phyloP scores from a whole-genome alignment of 2,329 filamentous ascomycete species.

The Scedosporium apiospermum region DNA sequence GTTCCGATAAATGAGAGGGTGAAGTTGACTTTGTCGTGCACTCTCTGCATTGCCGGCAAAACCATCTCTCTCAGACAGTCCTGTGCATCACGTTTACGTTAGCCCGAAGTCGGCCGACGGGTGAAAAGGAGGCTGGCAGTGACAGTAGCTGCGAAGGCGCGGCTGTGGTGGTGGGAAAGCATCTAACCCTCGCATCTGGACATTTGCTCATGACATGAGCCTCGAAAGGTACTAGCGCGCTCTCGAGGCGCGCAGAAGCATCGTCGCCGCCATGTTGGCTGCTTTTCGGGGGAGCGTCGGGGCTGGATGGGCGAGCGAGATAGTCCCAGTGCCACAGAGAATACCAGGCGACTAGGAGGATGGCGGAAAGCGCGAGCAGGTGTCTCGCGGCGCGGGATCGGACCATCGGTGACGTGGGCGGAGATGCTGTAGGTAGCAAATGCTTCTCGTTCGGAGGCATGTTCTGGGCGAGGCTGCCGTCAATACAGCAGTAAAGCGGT shows the following conservation, averaged over 20 bases:
- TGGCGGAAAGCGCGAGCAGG: constrained; percentile 14
- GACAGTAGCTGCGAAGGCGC: background rate
- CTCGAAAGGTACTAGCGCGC: constrained; percentile 62
- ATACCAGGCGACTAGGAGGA: constrained; percentile 15
- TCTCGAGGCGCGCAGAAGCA: background rate
- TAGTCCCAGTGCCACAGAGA: constrained; percentile 5
- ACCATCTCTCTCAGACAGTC: constrained; percentile 75
- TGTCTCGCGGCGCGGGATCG: background rate
- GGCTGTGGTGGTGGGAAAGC: background rate
- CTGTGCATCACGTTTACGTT: constrained; percentile 17
- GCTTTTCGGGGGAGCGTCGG: constrained; percentile 7
- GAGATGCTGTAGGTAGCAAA: background rate
- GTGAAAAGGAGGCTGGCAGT: background rate
- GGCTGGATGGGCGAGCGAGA: background rate
- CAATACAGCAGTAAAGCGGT: background rate
- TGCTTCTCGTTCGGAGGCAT: background rate
- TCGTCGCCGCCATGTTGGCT: background rate
- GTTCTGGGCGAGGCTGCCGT: background rate
- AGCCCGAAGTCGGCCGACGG: constrained; percentile 1
- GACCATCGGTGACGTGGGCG: background rate
- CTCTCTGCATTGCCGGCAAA: constrained; percentile 75
- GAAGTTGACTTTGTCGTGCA: constrained; percentile 82
- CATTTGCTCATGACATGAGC: constrained; percentile 98
- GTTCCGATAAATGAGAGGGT: constrained; percentile 81
- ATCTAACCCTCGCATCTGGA: constrained; percentile 63